Conservation (phyloP, 192 early-diverging fungal species). For the Coemansia sp. region DNA sequence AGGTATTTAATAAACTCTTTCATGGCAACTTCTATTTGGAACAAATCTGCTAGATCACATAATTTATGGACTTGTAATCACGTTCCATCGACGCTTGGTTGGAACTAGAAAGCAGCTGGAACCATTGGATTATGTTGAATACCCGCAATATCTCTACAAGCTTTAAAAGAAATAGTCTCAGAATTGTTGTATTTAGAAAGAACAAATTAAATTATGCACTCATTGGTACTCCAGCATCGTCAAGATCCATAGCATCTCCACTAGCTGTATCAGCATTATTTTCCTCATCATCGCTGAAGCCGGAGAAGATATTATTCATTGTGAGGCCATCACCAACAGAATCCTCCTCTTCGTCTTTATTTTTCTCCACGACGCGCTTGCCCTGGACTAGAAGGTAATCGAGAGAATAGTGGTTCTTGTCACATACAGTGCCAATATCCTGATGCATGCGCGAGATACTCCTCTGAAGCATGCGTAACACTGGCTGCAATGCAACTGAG, state of each 20-base stretch:
- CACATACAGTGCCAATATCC: constrained; percentile 52
- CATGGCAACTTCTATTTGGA: not conserved
- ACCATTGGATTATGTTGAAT: no score
- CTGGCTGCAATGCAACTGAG: constrained; percentile 64
- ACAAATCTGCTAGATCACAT: not conserved
- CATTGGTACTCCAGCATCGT: constrained; percentile 3
- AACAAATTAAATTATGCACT: constrained; percentile 2
- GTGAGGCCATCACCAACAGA: constrained; percentile 16
- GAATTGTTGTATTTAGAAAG: not conserved
- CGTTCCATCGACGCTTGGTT: not conserved
- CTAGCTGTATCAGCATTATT: constrained; percentile 5
- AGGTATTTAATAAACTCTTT: not conserved
- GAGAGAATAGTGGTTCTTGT: constrained; percentile 49
- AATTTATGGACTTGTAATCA: not conserved
- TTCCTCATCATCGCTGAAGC: constrained; percentile 26
- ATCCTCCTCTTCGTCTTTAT: constrained; percentile 9
- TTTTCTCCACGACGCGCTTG: constrained; percentile 30
- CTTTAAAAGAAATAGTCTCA: no score
- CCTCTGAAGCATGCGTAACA: constrained; percentile 80
- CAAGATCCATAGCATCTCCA: constrained; percentile 30
- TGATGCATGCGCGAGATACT: constrained; percentile 56
- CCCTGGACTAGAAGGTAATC: constrained; percentile 44
- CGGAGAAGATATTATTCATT: constrained; percentile 35
- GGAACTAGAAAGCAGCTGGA: no score
- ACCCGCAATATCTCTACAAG: no score